A percentile compares a stretch with the other conserved stretches of the same genome.
Evolutionary conservation across 495 filamentous ascomycete genomes (phyloP).

Genomic region (Daldinia loculata): DNA sequence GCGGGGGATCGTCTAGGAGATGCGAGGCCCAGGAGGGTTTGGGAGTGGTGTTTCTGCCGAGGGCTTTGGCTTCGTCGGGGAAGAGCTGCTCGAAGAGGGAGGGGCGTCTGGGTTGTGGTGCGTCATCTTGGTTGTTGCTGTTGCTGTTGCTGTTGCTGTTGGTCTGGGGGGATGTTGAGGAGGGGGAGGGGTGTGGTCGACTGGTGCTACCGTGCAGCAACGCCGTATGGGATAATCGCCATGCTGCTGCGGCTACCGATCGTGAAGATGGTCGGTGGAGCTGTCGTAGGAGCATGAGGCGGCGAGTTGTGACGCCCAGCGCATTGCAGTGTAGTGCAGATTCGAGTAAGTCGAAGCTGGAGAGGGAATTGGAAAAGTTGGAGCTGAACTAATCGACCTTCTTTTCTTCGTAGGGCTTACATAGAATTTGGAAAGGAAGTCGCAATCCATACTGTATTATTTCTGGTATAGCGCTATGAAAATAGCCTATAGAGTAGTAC

Average conservation of each 20-base stretch:
- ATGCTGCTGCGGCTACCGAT: conserved; percentile 47
- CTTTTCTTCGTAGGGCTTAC: conserved; percentile 6
- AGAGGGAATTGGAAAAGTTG: conserved; percentile 8
- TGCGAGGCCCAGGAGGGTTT: conserved; percentile 20
- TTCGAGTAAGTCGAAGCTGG: conserved; percentile 4
- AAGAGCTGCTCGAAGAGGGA: conserved; percentile 69
- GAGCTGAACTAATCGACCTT: conserved; percentile 6
- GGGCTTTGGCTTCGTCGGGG: conserved; percentile 55
- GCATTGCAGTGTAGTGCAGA: conserved; percentile 38
- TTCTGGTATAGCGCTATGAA: conserved; percentile 1
- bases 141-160: background rate
- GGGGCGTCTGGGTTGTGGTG: conserved; percentile 3
- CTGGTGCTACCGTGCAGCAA: conserved; percentile 34
- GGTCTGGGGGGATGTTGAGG: background rate
- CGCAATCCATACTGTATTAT: conserved; percentile 4
- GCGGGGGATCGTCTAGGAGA: background rate
- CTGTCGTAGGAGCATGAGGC: conserved; percentile 52
- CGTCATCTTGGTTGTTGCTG: conserved; percentile 2
- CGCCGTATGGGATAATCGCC: conserved; percentile 31
- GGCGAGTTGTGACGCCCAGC: conserved; percentile 34
- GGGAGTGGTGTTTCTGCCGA: background rate
- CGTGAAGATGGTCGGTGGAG: conserved; percentile 51
- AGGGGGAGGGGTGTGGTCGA: conserved; percentile 4
- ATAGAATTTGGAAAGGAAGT: background rate
- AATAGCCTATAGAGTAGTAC: background rate